These are phyloP conservation scores for Cicer arietinum DNA, from an alignment of 306 rosid genomes.

Conservation along the genomic window DNA sequence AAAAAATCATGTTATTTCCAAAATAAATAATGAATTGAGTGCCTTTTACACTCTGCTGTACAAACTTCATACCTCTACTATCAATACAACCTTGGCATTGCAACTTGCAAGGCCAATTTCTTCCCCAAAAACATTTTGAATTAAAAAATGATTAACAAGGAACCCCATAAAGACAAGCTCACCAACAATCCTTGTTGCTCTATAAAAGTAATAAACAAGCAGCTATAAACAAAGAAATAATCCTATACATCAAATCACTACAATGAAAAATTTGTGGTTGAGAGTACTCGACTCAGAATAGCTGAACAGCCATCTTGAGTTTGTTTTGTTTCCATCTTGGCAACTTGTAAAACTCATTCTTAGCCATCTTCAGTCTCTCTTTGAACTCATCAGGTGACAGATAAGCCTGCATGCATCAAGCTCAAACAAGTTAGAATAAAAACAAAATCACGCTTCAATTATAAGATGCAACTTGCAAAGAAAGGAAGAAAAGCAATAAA, in stretches of 20 bases:
- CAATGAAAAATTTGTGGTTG: slow-evolving; percentile 45
- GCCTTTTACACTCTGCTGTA: slow-evolving; percentile 80
- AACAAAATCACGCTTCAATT: slow-evolving; percentile 18
- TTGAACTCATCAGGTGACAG: slow-evolving; percentile 82
- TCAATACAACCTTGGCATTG: slow-evolving; percentile 63
- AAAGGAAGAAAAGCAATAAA: not conserved
- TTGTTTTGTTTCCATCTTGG: slow-evolving; percentile 99
- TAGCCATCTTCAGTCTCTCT: slow-evolving; percentile 76
- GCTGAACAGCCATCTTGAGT: slow-evolving; percentile 84
- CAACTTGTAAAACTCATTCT: slow-evolving; percentile 73
- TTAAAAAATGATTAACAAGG: slow-evolving; percentile 42
- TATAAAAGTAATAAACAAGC: slow-evolving; percentile 56
- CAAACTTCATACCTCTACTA: slow-evolving; percentile 65
- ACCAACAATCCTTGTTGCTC: slow-evolving; percentile 60
- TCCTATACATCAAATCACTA: slow-evolving; percentile 58
- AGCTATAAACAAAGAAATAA: slow-evolving; percentile 55
- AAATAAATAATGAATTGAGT: slow-evolving; percentile 48
- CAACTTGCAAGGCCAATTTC: slow-evolving; percentile 55
- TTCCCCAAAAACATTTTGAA: slow-evolving; percentile 52
- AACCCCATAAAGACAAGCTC: slow-evolving; percentile 51
- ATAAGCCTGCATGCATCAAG: slow-evolving; percentile 73
- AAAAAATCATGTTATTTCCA: slow-evolving; percentile 49
- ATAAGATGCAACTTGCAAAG: slow-evolving; percentile 24
- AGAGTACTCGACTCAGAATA: slow-evolving; percentile 63
- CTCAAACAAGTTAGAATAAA: slow-evolving; percentile 46